phyloP scores from a whole-genome alignment of 441 rosid species.

The Pelargonium citronellum region DNA sequence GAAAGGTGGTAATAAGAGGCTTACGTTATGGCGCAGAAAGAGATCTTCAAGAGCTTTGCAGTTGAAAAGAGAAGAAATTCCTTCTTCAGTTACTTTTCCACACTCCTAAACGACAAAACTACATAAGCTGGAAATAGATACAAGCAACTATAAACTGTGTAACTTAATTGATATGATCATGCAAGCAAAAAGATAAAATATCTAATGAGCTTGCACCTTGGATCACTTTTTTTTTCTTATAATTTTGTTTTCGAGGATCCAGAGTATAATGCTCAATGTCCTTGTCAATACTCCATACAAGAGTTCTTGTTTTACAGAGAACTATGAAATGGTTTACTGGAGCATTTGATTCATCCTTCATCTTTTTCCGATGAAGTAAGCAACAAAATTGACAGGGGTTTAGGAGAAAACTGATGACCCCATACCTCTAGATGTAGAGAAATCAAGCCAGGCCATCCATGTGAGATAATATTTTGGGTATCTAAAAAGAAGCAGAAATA shows the following conservation, averaged over 20 bases:
- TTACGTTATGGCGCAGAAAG: conserved; percentile 70
- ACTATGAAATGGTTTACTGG: no score
- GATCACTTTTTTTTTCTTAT: no score
- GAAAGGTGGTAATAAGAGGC: conserved; percentile 18
- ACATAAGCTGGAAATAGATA: conserved; percentile 1
- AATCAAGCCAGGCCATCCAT: conserved; percentile 73
- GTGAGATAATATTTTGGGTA: conserved; percentile 53
- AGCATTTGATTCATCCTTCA: no score
- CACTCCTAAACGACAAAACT: conserved; percentile 50
- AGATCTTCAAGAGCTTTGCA: conserved; percentile 68
- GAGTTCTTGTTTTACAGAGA: no score
- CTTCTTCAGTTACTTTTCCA: conserved; percentile 52
- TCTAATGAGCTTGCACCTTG: no score
- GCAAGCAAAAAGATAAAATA: not conserved
- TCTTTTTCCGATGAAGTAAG: not conserved
- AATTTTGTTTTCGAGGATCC: no score
- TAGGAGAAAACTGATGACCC: conserved; percentile 8
- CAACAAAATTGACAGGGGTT: not conserved
- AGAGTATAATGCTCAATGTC: no score
- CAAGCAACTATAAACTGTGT: conserved; percentile 1
- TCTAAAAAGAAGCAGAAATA: conserved; percentile 34
- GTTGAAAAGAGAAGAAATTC: conserved; percentile 47
- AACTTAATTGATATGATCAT: not conserved
- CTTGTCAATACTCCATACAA: no score
- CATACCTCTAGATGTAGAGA: conserved; percentile 65